These are phyloP conservation scores for Neophaeococcomyces aloes DNA, from an alignment of 2,329 filamentous ascomycete genomes.

Conservation along the genomic window DNA sequence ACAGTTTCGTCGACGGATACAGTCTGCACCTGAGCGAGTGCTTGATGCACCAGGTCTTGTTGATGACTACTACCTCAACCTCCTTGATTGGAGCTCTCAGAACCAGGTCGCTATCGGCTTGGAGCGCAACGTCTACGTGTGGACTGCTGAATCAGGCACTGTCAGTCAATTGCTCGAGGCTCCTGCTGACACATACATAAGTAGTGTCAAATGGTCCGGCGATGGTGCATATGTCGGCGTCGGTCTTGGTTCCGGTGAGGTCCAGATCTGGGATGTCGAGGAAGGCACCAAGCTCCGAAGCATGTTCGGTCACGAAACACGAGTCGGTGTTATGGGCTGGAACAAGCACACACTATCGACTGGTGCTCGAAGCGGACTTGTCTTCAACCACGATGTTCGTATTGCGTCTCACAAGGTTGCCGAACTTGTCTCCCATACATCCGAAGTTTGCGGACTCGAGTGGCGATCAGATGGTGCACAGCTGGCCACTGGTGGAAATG, in stretches of 20 bases:
- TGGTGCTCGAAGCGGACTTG: constrained; percentile 83
- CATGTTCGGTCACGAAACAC: constrained; percentile 96
- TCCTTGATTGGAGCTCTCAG: constrained; percentile 93
- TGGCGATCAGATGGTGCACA: constrained; percentile 95
- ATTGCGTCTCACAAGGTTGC: constrained; percentile 96
- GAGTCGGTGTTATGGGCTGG: constrained; percentile 97
- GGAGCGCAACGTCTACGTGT: constrained; percentile 94
- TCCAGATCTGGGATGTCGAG: constrained; percentile 71
- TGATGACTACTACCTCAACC: constrained; percentile 98
- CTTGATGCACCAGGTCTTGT: constrained; percentile 91
- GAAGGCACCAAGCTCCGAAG: constrained; percentile 91
- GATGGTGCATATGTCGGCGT: constrained; percentile 95
- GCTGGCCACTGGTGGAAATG: constrained; percentile 93
- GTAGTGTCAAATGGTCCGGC: constrained; percentile 97
- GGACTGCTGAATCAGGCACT: constrained; percentile 88
- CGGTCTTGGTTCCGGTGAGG: constrained; percentile 86
- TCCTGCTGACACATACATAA: constrained; percentile 82
- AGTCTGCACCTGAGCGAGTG: constrained; percentile 89
- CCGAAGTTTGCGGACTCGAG: constrained; percentile 94
- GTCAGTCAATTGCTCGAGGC: constrained; percentile 86
- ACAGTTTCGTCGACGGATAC: constrained; percentile 82
- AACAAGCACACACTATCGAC: constrained; percentile 97
- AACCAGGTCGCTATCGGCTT: constrained; percentile 98
- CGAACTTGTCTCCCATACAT: constrained; percentile 92
- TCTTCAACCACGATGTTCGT: constrained; percentile 90